Conservation (phyloP, 192 early-diverging fungal genomes). For the Dimargaris cristalligena region DNA sequence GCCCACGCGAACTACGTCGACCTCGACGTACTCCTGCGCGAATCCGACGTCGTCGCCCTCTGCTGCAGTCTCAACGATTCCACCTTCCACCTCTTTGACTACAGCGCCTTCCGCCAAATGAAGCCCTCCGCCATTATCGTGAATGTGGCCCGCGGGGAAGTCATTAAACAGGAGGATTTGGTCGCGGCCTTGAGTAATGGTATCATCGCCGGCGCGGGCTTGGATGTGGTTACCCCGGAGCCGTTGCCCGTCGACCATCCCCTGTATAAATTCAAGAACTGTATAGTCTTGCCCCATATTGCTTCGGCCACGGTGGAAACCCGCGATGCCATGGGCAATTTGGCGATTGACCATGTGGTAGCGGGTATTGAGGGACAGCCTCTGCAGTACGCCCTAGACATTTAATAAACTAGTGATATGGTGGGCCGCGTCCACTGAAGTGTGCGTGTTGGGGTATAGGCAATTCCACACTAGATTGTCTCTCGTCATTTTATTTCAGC, state of each 20-base stretch:
- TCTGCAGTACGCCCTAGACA: no score
- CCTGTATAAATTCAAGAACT: constrained; percentile 37
- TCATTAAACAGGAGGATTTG: constrained; percentile 60
- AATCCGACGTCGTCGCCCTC: constrained; percentile 56
- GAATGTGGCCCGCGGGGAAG: constrained; percentile 62
- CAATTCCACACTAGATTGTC: no score
- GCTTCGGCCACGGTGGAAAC: constrained; percentile 71
- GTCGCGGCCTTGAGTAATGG: constrained; percentile 40
- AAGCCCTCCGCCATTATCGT: constrained; percentile 52
- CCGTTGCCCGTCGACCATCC: constrained; percentile 45
- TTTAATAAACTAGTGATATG: no score
- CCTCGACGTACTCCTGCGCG: constrained; percentile 38
- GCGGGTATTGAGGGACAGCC: constrained; percentile 32
- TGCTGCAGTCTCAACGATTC: constrained; percentile 54
- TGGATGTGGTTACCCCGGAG: constrained; percentile 79
- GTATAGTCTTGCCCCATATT: constrained; percentile 65
- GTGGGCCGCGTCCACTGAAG: no score
- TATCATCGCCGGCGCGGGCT: constrained; percentile 45
- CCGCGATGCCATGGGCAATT: constrained; percentile 57
- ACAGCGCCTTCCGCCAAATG: constrained; percentile 47
- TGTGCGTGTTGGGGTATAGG: no score
- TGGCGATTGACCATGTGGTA: constrained; percentile 55
- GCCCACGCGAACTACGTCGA: constrained; percentile 31
- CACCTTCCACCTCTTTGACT: constrained; percentile 54
- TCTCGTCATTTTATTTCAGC: no score